phyloP scores from a whole-genome alignment of 306 rosid genomes.

The Vigna mungo region DNA sequence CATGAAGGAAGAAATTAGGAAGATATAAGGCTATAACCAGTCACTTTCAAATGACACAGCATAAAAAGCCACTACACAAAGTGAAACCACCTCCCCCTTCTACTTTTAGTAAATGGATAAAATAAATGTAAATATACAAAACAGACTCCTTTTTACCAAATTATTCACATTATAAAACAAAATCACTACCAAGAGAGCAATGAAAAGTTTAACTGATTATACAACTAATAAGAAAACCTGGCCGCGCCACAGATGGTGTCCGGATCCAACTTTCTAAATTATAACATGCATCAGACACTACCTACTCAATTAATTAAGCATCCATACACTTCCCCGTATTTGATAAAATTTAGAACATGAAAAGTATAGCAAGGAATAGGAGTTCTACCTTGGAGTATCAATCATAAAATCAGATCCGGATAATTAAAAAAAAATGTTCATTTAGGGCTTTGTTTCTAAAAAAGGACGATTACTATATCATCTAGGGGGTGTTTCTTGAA shows the following conservation, averaged over 20 bases:
- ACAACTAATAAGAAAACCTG: constrained; percentile 1
- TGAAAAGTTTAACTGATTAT: neutral
- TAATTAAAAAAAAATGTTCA: neutral
- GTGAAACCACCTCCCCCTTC: constrained; percentile 9
- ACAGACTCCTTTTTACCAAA: neutral
- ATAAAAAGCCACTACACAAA: constrained; percentile 29
- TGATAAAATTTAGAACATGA: constrained; percentile 3
- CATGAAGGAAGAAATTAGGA: constrained; percentile 24
- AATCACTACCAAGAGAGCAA: neutral
- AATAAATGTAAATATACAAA: constrained; percentile 18
- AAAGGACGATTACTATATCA: neutral
- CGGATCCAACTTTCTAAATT: constrained; percentile 22
- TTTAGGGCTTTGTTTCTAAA: neutral
- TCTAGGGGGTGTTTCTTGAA: neutral
- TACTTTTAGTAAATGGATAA: neutral
- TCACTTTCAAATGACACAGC: constrained; percentile 17
- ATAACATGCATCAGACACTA: neutral
- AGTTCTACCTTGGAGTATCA: constrained; percentile 14
- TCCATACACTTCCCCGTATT: neutral
- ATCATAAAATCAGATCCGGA: neutral
- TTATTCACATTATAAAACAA: constrained; percentile 10
- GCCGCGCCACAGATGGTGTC: neutral
- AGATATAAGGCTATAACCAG: constrained; percentile 14
- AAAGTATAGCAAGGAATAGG: constrained; percentile 10
- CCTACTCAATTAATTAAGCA: neutral